phyloP scores from a whole-genome alignment of 805 yeast species.

The Priceomyces fermenticarens region DNA sequence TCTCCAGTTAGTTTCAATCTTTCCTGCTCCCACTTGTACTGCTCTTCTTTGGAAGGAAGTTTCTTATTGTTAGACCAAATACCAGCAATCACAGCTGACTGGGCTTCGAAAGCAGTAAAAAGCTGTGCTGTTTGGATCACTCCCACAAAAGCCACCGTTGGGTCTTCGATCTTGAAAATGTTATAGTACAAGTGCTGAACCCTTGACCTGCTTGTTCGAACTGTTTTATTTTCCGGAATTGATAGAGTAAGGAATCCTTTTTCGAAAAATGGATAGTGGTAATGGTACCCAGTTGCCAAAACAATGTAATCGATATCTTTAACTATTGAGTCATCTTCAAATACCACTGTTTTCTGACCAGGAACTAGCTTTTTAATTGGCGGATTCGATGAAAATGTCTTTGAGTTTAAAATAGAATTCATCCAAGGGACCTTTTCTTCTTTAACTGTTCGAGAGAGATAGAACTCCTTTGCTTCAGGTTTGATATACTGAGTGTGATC shows the following conservation, averaged over 20 bases:
- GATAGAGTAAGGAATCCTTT: conserved; percentile 10
- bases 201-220: conserved; percentile 22
- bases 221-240: conserved; percentile 12
- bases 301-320: conserved; percentile 15
- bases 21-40: conserved; percentile 25
- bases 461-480: conserved; percentile 14
- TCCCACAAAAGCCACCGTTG: conserved; percentile 31
- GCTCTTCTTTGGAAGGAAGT: conserved; percentile 27
- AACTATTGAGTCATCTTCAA: conserved; percentile 15
- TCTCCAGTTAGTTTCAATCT: conserved; percentile 26
- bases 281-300: conserved; percentile 23
- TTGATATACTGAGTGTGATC: conserved; percentile 42
- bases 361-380: conserved; percentile 7
- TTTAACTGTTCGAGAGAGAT: conserved; percentile 8
- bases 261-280: conserved; percentile 21
- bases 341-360: conserved; percentile 11
- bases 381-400: conserved; percentile 22
- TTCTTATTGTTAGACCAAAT: conserved; percentile 24
- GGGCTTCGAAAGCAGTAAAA: conserved; percentile 40
- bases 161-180: conserved; percentile 30
- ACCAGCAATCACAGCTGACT: conserved; percentile 33
- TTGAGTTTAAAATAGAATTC: conserved; percentile 8
- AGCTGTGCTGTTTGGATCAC: conserved; percentile 36
- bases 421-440: conserved; percentile 1
- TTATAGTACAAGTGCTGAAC: conserved; percentile 29